Conservation (phyloP, 805 yeast species). For the Spathaspora sp. region DNA sequence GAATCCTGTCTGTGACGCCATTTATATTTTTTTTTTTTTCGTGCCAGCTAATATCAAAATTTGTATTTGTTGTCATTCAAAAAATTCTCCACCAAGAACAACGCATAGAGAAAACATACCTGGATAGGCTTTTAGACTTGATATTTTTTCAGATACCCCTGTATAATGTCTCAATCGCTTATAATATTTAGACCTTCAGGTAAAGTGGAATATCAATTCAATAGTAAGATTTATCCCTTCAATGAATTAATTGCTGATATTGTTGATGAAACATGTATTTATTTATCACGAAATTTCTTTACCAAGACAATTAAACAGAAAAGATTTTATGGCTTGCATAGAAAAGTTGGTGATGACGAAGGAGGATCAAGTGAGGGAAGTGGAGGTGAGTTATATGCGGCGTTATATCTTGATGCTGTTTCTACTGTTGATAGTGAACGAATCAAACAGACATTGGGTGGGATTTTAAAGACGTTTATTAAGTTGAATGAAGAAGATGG, state of each 20-base stretch:
- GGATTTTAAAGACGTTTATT: conserved; percentile 28
- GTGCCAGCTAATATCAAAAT: not conserved
- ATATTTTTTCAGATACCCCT: not conserved
- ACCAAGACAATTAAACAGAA: conserved; percentile 29
- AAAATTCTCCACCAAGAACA: not conserved
- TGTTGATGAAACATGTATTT: conserved; percentile 31
- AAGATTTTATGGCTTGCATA: conserved; percentile 30
- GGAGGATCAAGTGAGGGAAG: not conserved
- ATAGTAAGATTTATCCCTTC: conserved; percentile 33
- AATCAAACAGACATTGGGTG: conserved; percentile 27
- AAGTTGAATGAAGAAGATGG: conserved; percentile 24
- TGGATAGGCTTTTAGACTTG: not conserved
- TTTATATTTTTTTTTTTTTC: conserved; percentile 38
- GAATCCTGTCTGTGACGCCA: conserved; percentile 98
- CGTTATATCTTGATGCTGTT: conserved; percentile 36
- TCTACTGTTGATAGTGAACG: conserved; percentile 38
- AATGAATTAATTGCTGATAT: conserved; percentile 33
- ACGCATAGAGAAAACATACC: not conserved
- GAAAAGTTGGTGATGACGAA: conserved; percentile 11
- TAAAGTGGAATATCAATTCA: conserved; percentile 31
- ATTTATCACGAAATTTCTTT: conserved; percentile 29
- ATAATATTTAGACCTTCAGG: conserved; percentile 35
- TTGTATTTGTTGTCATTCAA: not conserved
- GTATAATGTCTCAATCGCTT: conserved; percentile 37
- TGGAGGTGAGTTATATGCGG: conserved; percentile 20